Conservation (phyloP, 495 filamentous ascomycete species). For the Xylaria flabelliformis region DNA sequence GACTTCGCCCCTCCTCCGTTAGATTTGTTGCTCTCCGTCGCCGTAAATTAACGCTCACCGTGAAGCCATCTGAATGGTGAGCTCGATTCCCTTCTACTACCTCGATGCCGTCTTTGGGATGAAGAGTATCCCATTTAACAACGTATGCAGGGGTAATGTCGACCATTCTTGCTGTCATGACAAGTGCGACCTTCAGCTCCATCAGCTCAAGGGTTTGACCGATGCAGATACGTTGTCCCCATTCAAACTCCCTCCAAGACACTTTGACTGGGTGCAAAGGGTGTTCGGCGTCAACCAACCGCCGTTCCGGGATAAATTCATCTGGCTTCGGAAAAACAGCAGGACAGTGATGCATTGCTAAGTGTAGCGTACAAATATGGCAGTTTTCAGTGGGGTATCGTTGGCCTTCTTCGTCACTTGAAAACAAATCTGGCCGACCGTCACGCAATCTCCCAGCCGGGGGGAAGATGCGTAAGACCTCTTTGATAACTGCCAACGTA, state of each 20-base stretch:
- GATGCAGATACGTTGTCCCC: conserved; percentile 50
- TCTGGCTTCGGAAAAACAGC: conserved; percentile 45
- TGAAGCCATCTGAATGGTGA: conserved; percentile 43
- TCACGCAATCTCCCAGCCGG: conserved; percentile 38
- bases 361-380: conserved; percentile 41
- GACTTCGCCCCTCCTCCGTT: too few relatives aligned
- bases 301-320: conserved; percentile 51
- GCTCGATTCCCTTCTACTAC: conserved; percentile 32
- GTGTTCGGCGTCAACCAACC: conserved; percentile 39
- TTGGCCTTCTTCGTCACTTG: conserved; percentile 37
- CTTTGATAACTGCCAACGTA: conserved; percentile 47
- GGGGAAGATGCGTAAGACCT: conserved; percentile 45
- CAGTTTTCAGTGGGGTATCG: conserved; percentile 40
- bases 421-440: conserved; percentile 33
- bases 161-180: conserved; percentile 47
- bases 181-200: conserved; percentile 45
- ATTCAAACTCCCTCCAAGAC: conserved; percentile 50
- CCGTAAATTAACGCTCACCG: conserved; percentile 31
- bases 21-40: not conserved
- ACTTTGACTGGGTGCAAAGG: conserved; percentile 38
- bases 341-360: conserved; percentile 36
- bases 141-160: conserved; percentile 48
- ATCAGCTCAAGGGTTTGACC: conserved; percentile 50
- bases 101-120: conserved; percentile 26
- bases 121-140: conserved; percentile 39